Evolutionary conservation across 2,329 filamentous ascomycete genomes (phyloP).

Genomic region (Colletotrichum nymphaeae): DNA sequence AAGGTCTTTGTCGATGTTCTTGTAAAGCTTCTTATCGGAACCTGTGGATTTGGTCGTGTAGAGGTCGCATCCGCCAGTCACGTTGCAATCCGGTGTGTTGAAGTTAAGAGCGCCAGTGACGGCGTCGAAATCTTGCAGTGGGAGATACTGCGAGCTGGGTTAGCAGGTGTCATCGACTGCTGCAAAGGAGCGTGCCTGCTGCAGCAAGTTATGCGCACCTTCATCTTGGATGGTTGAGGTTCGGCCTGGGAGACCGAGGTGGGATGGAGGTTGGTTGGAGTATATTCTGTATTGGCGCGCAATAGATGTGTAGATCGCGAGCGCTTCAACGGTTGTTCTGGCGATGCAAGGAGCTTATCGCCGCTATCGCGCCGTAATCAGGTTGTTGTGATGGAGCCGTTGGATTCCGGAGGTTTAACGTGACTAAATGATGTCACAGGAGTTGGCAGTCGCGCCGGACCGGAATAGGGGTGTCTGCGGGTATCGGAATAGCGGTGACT

Average conservation of each 20-base stretch:
- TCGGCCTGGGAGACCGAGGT: conserved; percentile 20
- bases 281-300: conserved; percentile 12
- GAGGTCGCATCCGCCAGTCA: conserved; percentile 93
- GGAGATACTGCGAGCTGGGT: conserved; percentile 77
- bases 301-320: background rate
- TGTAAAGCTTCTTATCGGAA: conserved; percentile 96
- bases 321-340: background rate
- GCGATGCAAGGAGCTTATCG: conserved; percentile 26
- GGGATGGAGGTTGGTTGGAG: conserved; percentile 10
- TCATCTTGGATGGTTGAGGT: conserved; percentile 34
- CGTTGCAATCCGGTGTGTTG: conserved; percentile 90
- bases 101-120: conserved; percentile 95
- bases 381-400: conserved; percentile 31
- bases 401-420: conserved; percentile 23
- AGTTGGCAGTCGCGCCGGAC: conserved; percentile 32
- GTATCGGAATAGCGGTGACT: conserved; percentile 26
- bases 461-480: conserved; percentile 7
- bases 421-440: conserved; percentile 36
- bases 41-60: conserved; percentile 98
- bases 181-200: conserved; percentile 19
- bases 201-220: conserved; percentile 35
- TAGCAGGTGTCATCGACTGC: conserved; percentile 23
- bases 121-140: conserved; percentile 89
- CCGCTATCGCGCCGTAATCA: conserved; percentile 29
- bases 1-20: conserved; percentile 90